Conservation (phyloP, 495 filamentous ascomycete genomes). For the Jackrogersella minutella region DNA sequence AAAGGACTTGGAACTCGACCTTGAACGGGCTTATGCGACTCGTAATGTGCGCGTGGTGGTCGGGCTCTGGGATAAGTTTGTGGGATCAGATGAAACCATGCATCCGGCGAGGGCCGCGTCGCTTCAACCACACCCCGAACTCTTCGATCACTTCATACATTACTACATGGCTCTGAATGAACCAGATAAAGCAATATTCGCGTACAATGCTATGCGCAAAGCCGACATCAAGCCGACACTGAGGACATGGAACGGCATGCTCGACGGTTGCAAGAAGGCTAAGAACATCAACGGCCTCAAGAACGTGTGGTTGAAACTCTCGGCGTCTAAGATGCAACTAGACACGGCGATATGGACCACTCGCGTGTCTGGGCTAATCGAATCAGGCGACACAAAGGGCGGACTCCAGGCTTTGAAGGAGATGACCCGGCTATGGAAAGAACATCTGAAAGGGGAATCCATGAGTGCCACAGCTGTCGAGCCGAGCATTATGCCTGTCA, state of each 20-base stretch:
- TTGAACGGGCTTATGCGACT: constrained; percentile 3
- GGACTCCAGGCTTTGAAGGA: constrained; percentile 66
- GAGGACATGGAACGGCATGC: constrained; percentile 69
- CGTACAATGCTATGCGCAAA: constrained; percentile 66
- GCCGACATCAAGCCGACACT: constrained; percentile 59
- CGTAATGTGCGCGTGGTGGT: constrained; percentile 30
- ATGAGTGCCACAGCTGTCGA: constrained; percentile 52
- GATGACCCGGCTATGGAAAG: constrained; percentile 64
- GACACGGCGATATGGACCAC: constrained; percentile 68
- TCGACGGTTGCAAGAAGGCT: constrained; percentile 62
- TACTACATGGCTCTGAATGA: constrained; percentile 58
- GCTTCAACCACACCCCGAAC: constrained; percentile 36
- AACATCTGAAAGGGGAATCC: constrained; percentile 38
- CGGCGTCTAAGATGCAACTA: constrained; percentile 58
- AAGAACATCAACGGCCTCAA: constrained; percentile 60
- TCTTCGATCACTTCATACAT: constrained; percentile 66
- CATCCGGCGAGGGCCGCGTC: constrained; percentile 29
- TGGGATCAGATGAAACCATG: constrained; percentile 34
- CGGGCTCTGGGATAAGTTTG: constrained; percentile 45
- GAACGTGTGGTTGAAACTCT: constrained; percentile 66
- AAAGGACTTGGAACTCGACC: constrained; percentile 5
- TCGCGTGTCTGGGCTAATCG: constrained; percentile 67
- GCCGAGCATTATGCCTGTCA: constrained; percentile 68
- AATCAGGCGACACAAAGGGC: constrained; percentile 51
- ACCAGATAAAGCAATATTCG: constrained; percentile 59